Evolutionary conservation across 2,329 filamentous ascomycete genomes (phyloP).

Genomic region (Tolypocladium paradoxum): DNA sequence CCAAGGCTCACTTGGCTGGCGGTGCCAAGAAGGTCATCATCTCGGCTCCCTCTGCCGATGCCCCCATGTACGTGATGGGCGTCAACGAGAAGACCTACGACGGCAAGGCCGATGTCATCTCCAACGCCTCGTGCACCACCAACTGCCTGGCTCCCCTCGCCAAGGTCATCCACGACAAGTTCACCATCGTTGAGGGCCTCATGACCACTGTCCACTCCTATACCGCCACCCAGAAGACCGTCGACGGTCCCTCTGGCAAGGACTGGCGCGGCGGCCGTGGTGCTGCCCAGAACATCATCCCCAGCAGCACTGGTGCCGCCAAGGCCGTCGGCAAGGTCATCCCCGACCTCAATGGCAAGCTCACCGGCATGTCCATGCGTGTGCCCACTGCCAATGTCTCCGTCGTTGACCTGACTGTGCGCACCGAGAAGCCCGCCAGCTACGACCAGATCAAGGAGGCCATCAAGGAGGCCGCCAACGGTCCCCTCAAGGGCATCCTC

Average conservation of each 20-base stretch:
- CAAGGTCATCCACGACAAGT: constrained; percentile 99
- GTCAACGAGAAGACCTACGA: constrained; percentile 96
- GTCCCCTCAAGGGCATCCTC: constrained; percentile 80
- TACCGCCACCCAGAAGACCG: constrained; percentile 99
- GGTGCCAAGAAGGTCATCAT: constrained; percentile 98
- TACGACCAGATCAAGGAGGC: constrained; percentile 90
- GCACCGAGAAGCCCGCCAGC: constrained; percentile 77
- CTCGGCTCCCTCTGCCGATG: constrained; percentile 86
- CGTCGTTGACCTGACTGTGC: constrained; percentile 92
- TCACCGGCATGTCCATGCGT: constrained; percentile 99
- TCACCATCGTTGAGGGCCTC: constrained; percentile 91
- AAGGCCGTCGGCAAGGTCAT: constrained; percentile 99
- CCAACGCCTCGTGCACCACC: constrained; percentile 99
- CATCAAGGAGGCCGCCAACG: constrained; percentile 79
- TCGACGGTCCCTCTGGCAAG: constrained; percentile 94
- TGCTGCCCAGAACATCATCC: constrained; percentile 99
- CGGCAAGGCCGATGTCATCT: constrained; percentile 83
- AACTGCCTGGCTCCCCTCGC: constrained; percentile 99
- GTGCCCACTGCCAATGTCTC: constrained; percentile 98
- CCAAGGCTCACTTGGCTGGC: constrained; percentile 84
- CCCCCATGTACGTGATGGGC: constrained; percentile 99
- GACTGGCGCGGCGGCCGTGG: constrained; percentile 99
- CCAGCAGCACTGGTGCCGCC: constrained; percentile 95
- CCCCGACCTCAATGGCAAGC: constrained; percentile 94
- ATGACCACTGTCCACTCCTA: constrained; percentile 99